phyloP scores from a whole-genome alignment of 495 filamentous ascomycete genomes.

The Tirmania nivea region DNA sequence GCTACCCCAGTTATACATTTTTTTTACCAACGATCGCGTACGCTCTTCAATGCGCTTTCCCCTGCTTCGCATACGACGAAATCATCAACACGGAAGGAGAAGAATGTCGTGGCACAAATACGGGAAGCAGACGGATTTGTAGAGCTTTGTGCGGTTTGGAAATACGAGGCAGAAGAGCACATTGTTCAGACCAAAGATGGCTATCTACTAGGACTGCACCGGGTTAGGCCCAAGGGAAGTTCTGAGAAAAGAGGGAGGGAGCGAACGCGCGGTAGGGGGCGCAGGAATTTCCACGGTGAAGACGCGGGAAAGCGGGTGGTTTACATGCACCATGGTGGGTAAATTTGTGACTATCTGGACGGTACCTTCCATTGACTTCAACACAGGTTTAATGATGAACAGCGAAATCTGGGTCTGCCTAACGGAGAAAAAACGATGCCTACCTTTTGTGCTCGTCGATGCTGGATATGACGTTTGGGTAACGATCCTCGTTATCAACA shows the following conservation, averaged over 20 bases:
- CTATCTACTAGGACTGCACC: slow-evolving; percentile 78
- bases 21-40: slow-evolving; percentile 61
- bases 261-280: slow-evolving; percentile 3
- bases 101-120: slow-evolving; percentile 21
- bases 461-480: slow-evolving; percentile 93
- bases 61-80: slow-evolving; percentile 38
- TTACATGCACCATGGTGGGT: slow-evolving; percentile 65
- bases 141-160: slow-evolving; percentile 71
- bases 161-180: slow-evolving; percentile 87
- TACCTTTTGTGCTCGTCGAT: slow-evolving; percentile 81
- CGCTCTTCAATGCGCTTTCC: slow-evolving; percentile 58
- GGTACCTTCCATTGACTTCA: neutral
- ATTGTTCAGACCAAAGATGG: slow-evolving; percentile 86
- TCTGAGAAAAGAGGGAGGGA: slow-evolving; percentile 59
- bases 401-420: slow-evolving; percentile 95
- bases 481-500: slow-evolving; percentile 13
- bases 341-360: neutral
- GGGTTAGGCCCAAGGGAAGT: slow-evolving; percentile 58
- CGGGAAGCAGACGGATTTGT: slow-evolving; percentile 67
- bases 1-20: slow-evolving; percentile 57
- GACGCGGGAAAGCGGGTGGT: slow-evolving; percentile 65
- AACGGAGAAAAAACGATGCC: slow-evolving; percentile 61
- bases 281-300: slow-evolving; percentile 29
- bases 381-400: slow-evolving; percentile 65
- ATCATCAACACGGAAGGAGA: slow-evolving; percentile 36